phyloP scores from a whole-genome alignment of 371 early-diverging fungal genomes.

The Parasitella parasitica region DNA sequence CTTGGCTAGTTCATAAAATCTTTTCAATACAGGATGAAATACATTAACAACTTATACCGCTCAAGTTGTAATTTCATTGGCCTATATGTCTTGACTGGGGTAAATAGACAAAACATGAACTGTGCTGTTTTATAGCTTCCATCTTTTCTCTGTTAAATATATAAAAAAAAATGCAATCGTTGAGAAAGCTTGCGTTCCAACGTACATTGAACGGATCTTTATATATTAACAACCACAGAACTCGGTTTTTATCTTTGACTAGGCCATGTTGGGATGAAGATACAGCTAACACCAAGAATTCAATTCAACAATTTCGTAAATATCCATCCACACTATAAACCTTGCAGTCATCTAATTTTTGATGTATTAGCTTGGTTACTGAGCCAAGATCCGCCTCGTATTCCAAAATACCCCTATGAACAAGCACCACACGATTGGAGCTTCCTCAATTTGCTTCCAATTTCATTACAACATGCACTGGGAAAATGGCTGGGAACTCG shows the following conservation, averaged over 20 bases:
- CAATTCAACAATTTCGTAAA: slow-evolving; percentile 21
- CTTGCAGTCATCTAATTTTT: neutral
- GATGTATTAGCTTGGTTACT: slow-evolving; percentile 53
- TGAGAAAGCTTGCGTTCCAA: neutral
- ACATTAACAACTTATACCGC: neutral
- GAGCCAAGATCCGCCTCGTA: slow-evolving; percentile 44
- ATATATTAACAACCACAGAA: neutral
- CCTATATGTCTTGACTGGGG: neutral
- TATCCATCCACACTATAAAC: no score
- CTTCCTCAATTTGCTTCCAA: slow-evolving; percentile 45
- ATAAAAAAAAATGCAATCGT: neutral
- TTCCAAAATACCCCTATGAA: slow-evolving; percentile 52
- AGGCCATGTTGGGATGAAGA: neutral
- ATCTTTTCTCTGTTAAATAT: neutral
- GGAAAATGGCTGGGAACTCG: slow-evolving; percentile 50
- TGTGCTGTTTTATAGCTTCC: neutral
- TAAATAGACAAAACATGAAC: no score
- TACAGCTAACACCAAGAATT: neutral
- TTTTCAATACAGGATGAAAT: no score
- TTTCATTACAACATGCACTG: slow-evolving; percentile 42
- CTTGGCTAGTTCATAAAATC: no score
- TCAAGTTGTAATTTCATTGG: neutral
- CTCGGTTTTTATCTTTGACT: neutral
- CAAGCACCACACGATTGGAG: slow-evolving; percentile 42
- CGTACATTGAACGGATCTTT: neutral